Evolutionary conservation across 2,329 filamentous ascomycete species (phyloP).

Genomic region (Phialophora expanda): DNA sequence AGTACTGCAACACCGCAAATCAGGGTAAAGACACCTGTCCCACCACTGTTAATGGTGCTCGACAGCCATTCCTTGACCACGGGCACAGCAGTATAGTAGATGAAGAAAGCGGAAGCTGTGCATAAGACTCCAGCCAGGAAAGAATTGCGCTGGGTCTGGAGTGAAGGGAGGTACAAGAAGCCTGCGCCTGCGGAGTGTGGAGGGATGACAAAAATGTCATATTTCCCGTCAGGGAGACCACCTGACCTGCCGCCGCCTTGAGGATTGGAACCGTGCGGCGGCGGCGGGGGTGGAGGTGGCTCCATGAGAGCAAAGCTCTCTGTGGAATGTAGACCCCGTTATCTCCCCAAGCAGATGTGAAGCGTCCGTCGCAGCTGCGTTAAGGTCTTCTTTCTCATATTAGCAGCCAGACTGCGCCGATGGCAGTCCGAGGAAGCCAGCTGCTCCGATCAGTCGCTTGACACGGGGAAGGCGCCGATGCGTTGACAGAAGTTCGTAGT

Average conservation of each 20-base stretch:
- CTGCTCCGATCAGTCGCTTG: constrained; percentile 6
- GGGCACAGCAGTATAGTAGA: constrained; percentile 76
- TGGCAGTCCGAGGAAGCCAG: constrained; percentile 14
- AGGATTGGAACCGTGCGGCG: constrained; percentile 81
- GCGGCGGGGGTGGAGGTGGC: constrained; percentile 76
- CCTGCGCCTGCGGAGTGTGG: constrained; percentile 86
- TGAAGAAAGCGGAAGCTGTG: constrained; percentile 71
- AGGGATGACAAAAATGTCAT: constrained; percentile 96
- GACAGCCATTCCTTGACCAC: constrained; percentile 75
- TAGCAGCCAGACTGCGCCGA: constrained; percentile 20
- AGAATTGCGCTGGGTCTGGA: constrained; percentile 84
- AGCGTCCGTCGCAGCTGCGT: constrained; percentile 17
- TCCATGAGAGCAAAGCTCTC: constrained; percentile 39
- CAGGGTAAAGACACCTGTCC: constrained; percentile 73
- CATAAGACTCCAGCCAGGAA: constrained; percentile 85
- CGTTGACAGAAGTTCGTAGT: constrained; percentile 4
- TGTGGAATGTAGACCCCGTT: constrained; percentile 18
- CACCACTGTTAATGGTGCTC: constrained; percentile 72
- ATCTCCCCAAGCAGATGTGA: constrained; percentile 28
- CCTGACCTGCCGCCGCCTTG: constrained; percentile 62
- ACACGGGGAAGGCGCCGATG: constrained; percentile 23
- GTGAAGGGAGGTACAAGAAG: constrained; percentile 91
- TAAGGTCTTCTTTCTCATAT: constrained; percentile 37
- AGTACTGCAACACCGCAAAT: constrained; percentile 74
- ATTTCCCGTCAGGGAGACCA: constrained; percentile 83